Evolutionary conservation across 805 yeast species (phyloP).

Genomic region (Candida oleophila): DNA sequence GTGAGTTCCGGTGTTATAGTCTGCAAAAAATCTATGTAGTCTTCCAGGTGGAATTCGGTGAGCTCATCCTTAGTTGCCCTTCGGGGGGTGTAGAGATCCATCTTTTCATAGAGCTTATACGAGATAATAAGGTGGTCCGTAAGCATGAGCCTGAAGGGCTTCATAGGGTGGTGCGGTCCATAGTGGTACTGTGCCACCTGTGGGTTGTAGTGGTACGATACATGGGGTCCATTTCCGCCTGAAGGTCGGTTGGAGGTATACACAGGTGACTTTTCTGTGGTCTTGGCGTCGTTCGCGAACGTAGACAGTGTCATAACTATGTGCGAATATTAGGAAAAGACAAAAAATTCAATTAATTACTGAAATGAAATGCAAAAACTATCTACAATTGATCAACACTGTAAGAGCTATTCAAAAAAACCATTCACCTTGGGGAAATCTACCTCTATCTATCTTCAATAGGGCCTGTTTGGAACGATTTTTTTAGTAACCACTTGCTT

Average conservation of each 20-base stretch:
- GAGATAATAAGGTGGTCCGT: conserved; percentile 88
- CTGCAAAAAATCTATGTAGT: conserved; percentile 75
- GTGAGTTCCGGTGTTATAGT: conserved; percentile 75
- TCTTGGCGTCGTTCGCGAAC: conserved; percentile 33
- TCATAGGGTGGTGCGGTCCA: conserved; percentile 97
- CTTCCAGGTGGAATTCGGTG: conserved; percentile 80
- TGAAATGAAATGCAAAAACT: no score
- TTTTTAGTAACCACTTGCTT: background rate
- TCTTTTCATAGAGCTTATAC: conserved; percentile 80
- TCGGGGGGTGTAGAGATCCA: conserved; percentile 87
- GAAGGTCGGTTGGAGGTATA: conserved; percentile 19
- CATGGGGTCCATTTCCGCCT: conserved; percentile 48
- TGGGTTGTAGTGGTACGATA: conserved; percentile 86
- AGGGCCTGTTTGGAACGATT: no score
- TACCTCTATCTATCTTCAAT: no score
- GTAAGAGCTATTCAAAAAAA: no score
- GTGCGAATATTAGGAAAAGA: no score
- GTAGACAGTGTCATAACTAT: conserved; percentile 19
- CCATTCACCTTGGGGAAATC: no score
- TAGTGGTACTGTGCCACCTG: conserved; percentile 80
- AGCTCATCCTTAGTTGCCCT: conserved; percentile 81
- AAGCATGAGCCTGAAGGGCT: conserved; percentile 89
- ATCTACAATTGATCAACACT: no score
- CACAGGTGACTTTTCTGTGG: conserved; percentile 31
- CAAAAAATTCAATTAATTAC: no score